Percentiles rank a stretch among this genome's conserved stretches.
These are phyloP conservation scores for Lentinula edodes DNA, from an alignment of 768 basidiomycete species.

Conservation along the genomic window DNA sequence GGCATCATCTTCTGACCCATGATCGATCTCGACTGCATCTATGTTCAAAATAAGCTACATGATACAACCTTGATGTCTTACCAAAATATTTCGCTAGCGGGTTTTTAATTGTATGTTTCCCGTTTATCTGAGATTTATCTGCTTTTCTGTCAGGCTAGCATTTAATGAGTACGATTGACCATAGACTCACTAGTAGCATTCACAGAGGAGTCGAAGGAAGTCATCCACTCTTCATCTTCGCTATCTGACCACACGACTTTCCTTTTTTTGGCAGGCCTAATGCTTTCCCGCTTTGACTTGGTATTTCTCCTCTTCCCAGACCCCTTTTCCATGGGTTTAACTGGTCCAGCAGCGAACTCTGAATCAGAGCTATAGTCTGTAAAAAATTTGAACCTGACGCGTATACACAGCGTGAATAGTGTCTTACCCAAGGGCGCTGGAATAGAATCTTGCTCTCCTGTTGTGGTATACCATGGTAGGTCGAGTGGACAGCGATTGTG, in stretches of 20 bases:
- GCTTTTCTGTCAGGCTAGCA: neutral
- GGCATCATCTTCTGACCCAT: neutral
- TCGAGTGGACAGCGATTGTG: neutral
- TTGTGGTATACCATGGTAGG: neutral
- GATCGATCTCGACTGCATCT: neutral
- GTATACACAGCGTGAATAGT: neutral
- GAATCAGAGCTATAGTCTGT: constrained; percentile 43
- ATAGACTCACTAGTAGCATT: neutral
- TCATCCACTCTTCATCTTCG: neutral
- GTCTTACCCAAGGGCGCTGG: constrained; percentile 8
- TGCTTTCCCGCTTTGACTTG: constrained; percentile 7
- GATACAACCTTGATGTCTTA: neutral
- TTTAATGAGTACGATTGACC: neutral
- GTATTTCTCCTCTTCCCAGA: constrained; percentile 19
- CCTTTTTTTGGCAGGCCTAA: neutral
- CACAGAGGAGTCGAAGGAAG: neutral
- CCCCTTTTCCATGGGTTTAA: constrained; percentile 15
- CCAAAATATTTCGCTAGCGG: neutral
- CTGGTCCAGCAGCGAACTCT: constrained; percentile 38
- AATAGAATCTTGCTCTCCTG: constrained; percentile 3
- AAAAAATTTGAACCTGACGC: neutral
- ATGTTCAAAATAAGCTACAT: neutral
- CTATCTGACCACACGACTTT: neutral
- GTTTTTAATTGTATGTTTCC: neutral
- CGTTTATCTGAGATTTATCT: neutral